Conservation (phyloP, 768 basidiomycete species). For the Clavulina sp. region DNA sequence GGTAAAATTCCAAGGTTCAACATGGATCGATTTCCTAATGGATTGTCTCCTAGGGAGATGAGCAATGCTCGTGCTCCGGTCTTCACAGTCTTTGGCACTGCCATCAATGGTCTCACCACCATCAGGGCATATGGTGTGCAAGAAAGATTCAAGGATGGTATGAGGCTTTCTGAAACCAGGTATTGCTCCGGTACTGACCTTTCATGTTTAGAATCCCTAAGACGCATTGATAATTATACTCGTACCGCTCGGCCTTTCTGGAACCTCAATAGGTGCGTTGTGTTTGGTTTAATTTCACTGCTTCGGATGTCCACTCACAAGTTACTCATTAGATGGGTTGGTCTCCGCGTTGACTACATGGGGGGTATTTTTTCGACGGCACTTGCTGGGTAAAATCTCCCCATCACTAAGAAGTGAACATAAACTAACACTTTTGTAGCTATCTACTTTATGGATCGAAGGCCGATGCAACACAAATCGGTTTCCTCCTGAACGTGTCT, state of each 20-base stretch:
- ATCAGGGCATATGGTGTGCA: constrained; percentile 23
- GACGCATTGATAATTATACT: constrained; percentile 36
- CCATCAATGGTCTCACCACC: constrained; percentile 17
- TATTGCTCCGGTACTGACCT: too few relatives aligned
- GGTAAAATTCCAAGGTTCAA: constrained; percentile 10
- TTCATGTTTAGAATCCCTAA: constrained; percentile 17
- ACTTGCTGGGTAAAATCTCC: too few relatives aligned
- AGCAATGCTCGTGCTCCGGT: constrained; percentile 2
- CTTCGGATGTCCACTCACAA: neutral
- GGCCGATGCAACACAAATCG: constrained; percentile 22
- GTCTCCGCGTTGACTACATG: constrained; percentile 38
- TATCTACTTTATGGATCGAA: constrained; percentile 22
- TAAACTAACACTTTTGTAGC: too few relatives aligned
- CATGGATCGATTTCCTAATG: constrained; percentile 19
- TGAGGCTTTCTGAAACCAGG: too few relatives aligned
- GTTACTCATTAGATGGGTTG: constrained; percentile 26
- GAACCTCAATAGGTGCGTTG: constrained; percentile 28
- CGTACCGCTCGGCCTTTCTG: constrained; percentile 31
- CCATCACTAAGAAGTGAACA: too few relatives aligned
- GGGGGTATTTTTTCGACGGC: constrained; percentile 36
- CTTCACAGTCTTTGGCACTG: constrained; percentile 18
- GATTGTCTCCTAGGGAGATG: constrained; percentile 5
- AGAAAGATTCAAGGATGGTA: constrained; percentile 14
- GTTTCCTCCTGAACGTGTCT: constrained; percentile 27
- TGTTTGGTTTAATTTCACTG: too few relatives aligned